phyloP scores from a whole-genome alignment of 164 flowering plant genomes.

The Liquidambar formosana region DNA sequence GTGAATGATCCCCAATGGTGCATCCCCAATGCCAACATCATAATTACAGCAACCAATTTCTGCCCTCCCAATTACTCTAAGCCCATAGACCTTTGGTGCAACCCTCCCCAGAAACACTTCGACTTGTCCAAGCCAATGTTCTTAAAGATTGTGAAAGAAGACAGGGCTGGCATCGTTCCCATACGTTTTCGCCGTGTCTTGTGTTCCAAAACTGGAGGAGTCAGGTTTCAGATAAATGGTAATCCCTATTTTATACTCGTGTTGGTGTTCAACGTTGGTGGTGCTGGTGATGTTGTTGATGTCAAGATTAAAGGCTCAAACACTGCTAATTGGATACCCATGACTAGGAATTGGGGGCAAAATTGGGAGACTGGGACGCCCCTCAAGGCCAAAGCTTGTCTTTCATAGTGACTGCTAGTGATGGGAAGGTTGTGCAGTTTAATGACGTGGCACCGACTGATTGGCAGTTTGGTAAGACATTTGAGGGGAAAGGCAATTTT shows the following conservation, averaged over 20 bases:
- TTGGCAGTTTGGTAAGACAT: slow-evolving; percentile 30
- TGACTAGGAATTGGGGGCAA: slow-evolving; percentile 16
- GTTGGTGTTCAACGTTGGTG: slow-evolving; percentile 19
- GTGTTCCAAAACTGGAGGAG: slow-evolving; percentile 3
- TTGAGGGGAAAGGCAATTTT: slow-evolving; percentile 14
- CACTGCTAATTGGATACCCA: slow-evolving; percentile 15
- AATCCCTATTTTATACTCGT: slow-evolving; percentile 1
- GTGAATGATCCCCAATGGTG: slow-evolving; percentile 21
- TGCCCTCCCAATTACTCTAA: slow-evolving; percentile 9
- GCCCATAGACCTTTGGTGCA: slow-evolving; percentile 9
- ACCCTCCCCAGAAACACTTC: slow-evolving; percentile 20
- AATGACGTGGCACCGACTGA: slow-evolving; percentile 23
- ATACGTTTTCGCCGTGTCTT: slow-evolving; percentile 10
- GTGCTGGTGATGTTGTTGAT: slow-evolving; percentile 13
- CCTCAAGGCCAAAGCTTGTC: slow-evolving; percentile 16
- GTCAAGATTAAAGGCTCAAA: slow-evolving; percentile 17
- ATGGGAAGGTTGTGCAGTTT: slow-evolving; percentile 16
- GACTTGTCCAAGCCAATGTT: slow-evolving; percentile 25
- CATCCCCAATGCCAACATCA: slow-evolving; percentile 5
- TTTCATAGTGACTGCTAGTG: slow-evolving; percentile 26
- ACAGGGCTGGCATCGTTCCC: slow-evolving; percentile 21
- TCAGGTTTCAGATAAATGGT: slow-evolving; percentile 12
- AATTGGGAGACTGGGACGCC: slow-evolving; percentile 1
- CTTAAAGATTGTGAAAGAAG: slow-evolving; percentile 18
- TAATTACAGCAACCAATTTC: slow-evolving; percentile 11